Percentiles rank a stretch among this genome's conserved stretches.
These are phyloP conservation scores for Dendrocalamus sinicus DNA, from an alignment of 176 grass and related monocot genomes.

Conservation along the genomic window DNA sequence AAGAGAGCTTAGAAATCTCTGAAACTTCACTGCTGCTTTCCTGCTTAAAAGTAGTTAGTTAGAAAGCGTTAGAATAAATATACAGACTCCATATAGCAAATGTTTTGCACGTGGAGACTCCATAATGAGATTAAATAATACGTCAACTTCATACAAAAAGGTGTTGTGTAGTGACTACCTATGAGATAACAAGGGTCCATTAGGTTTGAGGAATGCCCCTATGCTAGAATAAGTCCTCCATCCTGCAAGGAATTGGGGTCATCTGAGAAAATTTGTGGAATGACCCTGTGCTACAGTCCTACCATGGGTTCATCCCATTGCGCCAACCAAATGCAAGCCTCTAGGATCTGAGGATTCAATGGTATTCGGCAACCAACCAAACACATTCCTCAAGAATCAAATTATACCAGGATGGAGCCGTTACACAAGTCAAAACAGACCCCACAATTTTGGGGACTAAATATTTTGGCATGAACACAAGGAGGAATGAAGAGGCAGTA, in stretches of 20 bases:
- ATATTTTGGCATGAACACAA: constrained; percentile 1
- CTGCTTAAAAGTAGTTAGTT: constrained; percentile 51
- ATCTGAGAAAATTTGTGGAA: background rate
- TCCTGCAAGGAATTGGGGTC: background rate
- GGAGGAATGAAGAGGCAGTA: background rate
- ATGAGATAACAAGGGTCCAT: constrained; percentile 16
- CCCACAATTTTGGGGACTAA: background rate
- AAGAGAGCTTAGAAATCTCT: constrained; percentile 74
- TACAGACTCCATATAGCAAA: constrained; percentile 14
- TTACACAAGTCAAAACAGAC: background rate
- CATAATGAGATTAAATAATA: constrained; percentile 20
- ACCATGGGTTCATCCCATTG: constrained; percentile 2
- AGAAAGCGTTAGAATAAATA: constrained; percentile 40
- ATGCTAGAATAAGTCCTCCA: constrained; percentile 3
- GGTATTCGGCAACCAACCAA: background rate
- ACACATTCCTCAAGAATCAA: background rate
- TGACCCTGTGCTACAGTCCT: background rate
- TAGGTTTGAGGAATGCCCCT: constrained; percentile 9
- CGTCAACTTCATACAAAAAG: constrained; percentile 4
- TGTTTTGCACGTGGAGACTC: background rate
- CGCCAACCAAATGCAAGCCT: constrained; percentile 2
- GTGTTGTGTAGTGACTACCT: background rate
- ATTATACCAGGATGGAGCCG: background rate
- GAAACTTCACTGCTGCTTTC: constrained; percentile 64
- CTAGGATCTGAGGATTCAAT: background rate